phyloP scores from a whole-genome alignment of 78 protist species.

The Dictyostelium citrinum region DNA sequence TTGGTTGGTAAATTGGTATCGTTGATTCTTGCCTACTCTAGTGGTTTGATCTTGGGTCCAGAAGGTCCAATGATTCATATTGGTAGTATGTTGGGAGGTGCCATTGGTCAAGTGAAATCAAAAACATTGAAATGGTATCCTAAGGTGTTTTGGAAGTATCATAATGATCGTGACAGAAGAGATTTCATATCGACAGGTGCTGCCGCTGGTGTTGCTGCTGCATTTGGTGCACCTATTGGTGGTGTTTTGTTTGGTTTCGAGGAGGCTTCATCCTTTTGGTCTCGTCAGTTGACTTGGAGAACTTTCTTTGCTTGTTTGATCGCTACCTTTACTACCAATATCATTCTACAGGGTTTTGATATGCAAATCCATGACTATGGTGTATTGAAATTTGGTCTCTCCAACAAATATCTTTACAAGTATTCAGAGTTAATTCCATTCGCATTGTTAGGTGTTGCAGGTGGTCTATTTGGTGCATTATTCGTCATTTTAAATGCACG shows the following conservation, averaged over 20 bases:
- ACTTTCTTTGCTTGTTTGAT: slow-evolving; percentile 87
- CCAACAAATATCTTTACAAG: slow-evolving; percentile 45
- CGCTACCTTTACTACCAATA: slow-evolving; percentile 79
- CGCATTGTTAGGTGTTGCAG: slow-evolving; percentile 41
- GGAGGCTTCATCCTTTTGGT: slow-evolving; percentile 90
- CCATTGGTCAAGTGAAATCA: slow-evolving; percentile 88
- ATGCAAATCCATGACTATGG: slow-evolving; percentile 75
- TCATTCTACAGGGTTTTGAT: slow-evolving; percentile 66
- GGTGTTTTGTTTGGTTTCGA: slow-evolving; percentile 91
- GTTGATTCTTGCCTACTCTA: slow-evolving; percentile 66
- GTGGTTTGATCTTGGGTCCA: slow-evolving; percentile 86
- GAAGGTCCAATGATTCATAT: slow-evolving; percentile 95
- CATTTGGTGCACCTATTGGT: slow-evolving; percentile 97
- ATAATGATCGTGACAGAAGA: slow-evolving; percentile 83
- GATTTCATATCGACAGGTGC: slow-evolving; percentile 94
- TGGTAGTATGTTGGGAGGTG: slow-evolving; percentile 91
- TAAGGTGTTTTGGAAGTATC: slow-evolving; percentile 62
- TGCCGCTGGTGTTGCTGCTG: slow-evolving; percentile 97
- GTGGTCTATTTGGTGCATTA: slow-evolving; percentile 74
- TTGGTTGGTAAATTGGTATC: slow-evolving; percentile 84
- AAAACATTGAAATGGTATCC: slow-evolving; percentile 70
- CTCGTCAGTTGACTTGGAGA: slow-evolving; percentile 92
- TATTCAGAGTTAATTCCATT: slow-evolving; percentile 57
- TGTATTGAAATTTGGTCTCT: slow-evolving; percentile 76
- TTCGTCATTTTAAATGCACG: slow-evolving; percentile 56